A percentile compares a stretch with the other conserved stretches of the same genome.
phyloP scores from a whole-genome alignment of 768 basidiomycete genomes.

The Leccinellum rugosiceps region DNA sequence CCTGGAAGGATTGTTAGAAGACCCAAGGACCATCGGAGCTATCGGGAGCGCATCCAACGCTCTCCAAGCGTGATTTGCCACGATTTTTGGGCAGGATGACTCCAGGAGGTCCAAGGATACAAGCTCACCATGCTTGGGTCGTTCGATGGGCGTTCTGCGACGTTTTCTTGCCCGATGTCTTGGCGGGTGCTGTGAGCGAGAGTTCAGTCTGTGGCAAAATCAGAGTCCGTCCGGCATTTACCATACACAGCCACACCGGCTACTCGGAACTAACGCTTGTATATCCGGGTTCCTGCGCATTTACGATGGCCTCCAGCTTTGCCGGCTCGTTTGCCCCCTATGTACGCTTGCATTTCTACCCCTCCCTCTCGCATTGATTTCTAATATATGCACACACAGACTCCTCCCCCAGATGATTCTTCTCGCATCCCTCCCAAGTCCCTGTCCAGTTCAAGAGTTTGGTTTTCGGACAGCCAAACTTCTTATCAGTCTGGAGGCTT shows the following conservation, averaged over 20 bases:
- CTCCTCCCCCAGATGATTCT: constrained; percentile 58
- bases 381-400: constrained; percentile 32
- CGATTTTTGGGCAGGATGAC: constrained; percentile 1
- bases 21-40: constrained; percentile 21
- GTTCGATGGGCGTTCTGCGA: constrained; percentile 16
- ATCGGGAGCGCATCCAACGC: constrained; percentile 26
- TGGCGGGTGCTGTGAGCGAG: constrained; percentile 20
- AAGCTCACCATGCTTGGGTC: constrained; percentile 37
- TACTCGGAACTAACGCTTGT: background rate
- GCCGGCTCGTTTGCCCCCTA: constrained; percentile 58
- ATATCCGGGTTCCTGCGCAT: background rate
- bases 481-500: constrained; percentile 74
- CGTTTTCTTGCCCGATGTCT: constrained; percentile 28
- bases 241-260: constrained; percentile 39
- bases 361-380: background rate
- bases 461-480: constrained; percentile 47
- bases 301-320: constrained; percentile 6
- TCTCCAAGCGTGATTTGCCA: constrained; percentile 6
- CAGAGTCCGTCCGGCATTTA: constrained; percentile 39
- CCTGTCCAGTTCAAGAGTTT: constrained; percentile 39
- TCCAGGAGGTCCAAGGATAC: constrained; percentile 7
- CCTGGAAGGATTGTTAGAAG: constrained; percentile 40
- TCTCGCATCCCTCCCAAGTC: constrained; percentile 18
- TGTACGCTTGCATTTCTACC: constrained; percentile 33
- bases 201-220: constrained; percentile 13